Base-by-base conservation (phyloP, 805 yeast genomes). In the Candida broadrunensis region DNA sequence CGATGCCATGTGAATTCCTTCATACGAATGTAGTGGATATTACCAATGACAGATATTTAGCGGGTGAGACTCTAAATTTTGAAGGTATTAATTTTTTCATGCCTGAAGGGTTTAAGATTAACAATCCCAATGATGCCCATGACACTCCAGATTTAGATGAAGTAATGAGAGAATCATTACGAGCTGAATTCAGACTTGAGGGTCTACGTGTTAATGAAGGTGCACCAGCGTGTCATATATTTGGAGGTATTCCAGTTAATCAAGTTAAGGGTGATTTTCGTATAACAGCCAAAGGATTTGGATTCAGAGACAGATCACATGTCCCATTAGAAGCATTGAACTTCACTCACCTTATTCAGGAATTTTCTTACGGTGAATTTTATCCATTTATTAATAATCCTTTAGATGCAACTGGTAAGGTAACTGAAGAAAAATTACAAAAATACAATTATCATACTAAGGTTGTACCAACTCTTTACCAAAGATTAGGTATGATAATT, bases 311-410 rank as follows among this genome's bases (percentile, higher is more conserved):
- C 45, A 61, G 77, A 43, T 65, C 77, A 35, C 61, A 63, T 33
- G 70, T 74, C 9, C 78, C 77, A 1, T 25, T 54, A 6, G 78
- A 78, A 30, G 63, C 73, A 17, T 63, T 87, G 43, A 86, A 91
- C 55, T 85, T 91, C 57, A 77, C 96, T 1, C 99, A 93, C 62
- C 79, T 80, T 4, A 83, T 93, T 44, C 78, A 78, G 44, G 98
- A 91, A 60, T 78, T 89, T 47, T 88, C 97, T 9, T 91, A 83
- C 63, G 99, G 99, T 12, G 87, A 80, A 27, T 89, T 85, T 61
- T 89, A 80, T 55, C 97, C 99, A 3, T 84, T 77, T 51, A 72
- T 90, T 47, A 75, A 83, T 50, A 91, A 91, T 56, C 95, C 97
- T n/a, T 72, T 93, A 47, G 98, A 93, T 60, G 72, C 72, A 35